A percentile compares a stretch with the other conserved stretches of the same genome.
Evolutionary conservation across 768 basidiomycete species (phyloP).

Genomic region (Mycena polygramma): DNA sequence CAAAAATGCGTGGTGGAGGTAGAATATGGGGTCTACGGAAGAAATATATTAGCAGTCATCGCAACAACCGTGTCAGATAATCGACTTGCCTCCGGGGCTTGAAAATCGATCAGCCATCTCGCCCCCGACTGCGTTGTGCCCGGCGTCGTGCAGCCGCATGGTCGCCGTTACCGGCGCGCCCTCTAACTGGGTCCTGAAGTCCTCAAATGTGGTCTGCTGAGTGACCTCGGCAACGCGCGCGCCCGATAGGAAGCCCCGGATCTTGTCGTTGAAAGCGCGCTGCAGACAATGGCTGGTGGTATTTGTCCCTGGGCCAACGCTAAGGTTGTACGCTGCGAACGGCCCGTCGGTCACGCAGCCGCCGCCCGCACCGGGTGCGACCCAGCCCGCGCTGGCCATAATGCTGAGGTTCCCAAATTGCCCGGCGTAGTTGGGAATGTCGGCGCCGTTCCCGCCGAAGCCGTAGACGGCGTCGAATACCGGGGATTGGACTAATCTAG

Average conservation of each 20-base stretch:
- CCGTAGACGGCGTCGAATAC: slow-evolving; percentile 52
- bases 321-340: slow-evolving; percentile 50
- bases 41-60: not conserved
- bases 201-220: slow-evolving; percentile 46
- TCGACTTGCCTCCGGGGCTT: slow-evolving; percentile 53
- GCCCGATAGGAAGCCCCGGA: slow-evolving; percentile 37
- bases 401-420: slow-evolving; percentile 29
- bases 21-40: slow-evolving; percentile 53
- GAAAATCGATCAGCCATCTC: slow-evolving; percentile 51
- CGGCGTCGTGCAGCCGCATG: slow-evolving; percentile 50
- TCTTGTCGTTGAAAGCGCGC: slow-evolving; percentile 47
- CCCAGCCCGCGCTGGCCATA: slow-evolving; percentile 28
- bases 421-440: slow-evolving; percentile 41
- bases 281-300: slow-evolving; percentile 50
- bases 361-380: slow-evolving; percentile 30
- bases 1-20: slow-evolving; percentile 55
- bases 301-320: slow-evolving; percentile 50
- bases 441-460: slow-evolving; percentile 54
- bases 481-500: slow-evolving; percentile 49
- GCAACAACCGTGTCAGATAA: not conserved
- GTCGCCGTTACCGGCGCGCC: slow-evolving; percentile 46
- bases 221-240: slow-evolving; percentile 41
- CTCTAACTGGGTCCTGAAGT: slow-evolving; percentile 53
- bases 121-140: slow-evolving; percentile 52
- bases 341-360: slow-evolving; percentile 50